A percentile compares a stretch with the other conserved stretches of the same genome.
These are phyloP conservation scores for Ceratocystis cubensis DNA, from an alignment of 2,329 filamentous ascomycete species.

Conservation along the genomic window DNA sequence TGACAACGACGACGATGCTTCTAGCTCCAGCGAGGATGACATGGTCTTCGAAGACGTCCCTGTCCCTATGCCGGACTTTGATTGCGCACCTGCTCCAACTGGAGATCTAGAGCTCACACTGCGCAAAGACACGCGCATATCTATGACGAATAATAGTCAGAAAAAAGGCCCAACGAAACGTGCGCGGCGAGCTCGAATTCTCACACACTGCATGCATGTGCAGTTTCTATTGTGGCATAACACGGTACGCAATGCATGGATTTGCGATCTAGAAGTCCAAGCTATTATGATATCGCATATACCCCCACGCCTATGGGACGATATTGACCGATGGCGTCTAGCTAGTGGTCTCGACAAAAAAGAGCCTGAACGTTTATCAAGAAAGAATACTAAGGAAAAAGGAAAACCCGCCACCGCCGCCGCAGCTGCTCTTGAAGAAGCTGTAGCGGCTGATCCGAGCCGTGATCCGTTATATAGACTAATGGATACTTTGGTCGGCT, in stretches of 20 bases:
- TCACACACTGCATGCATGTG: slow-evolving; percentile 81
- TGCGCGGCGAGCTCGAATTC: slow-evolving; percentile 62
- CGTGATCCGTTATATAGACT: slow-evolving; percentile 68
- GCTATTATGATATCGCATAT: slow-evolving; percentile 64
- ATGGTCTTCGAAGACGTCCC: slow-evolving; percentile 50
- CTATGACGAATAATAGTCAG: slow-evolving; percentile 46
- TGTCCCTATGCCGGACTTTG: slow-evolving; percentile 30
- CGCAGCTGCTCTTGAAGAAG: slow-evolving; percentile 56
- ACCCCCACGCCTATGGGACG: slow-evolving; percentile 53
- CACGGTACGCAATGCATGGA: slow-evolving; percentile 68
- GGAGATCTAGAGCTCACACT: slow-evolving; percentile 66
- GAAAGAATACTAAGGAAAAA: slow-evolving; percentile 31
- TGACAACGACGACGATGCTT: slow-evolving; percentile 28
- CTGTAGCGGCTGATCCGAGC: slow-evolving; percentile 57
- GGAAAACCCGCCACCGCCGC: slow-evolving; percentile 31
- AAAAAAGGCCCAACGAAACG: slow-evolving; percentile 82
- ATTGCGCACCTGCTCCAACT: slow-evolving; percentile 38
- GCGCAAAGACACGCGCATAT: slow-evolving; percentile 44
- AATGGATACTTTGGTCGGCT: slow-evolving; percentile 62
- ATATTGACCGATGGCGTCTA: slow-evolving; percentile 60
- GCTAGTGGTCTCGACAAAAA: slow-evolving; percentile 48
- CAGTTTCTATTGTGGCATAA: slow-evolving; percentile 84
- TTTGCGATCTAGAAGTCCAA: slow-evolving; percentile 65
- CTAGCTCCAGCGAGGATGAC: slow-evolving; percentile 46
- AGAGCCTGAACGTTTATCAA: slow-evolving; percentile 10